These are phyloP conservation scores for Leonotis leonurus DNA, from an alignment of 257 asterid species.

Conservation along the genomic window DNA sequence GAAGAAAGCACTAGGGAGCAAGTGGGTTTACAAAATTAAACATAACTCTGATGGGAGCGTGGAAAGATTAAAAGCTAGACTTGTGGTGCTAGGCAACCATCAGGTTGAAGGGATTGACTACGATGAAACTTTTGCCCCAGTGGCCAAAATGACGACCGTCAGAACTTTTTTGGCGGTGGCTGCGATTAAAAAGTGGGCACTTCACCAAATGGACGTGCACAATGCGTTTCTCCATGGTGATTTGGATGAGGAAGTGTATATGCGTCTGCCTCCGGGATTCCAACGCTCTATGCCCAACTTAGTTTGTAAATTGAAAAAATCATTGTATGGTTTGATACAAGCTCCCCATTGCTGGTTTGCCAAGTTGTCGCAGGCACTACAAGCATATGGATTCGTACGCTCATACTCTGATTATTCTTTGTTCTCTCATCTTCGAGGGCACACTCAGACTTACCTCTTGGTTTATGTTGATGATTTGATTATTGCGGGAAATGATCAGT, in stretches of 20 bases:
- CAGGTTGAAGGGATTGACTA: background rate
- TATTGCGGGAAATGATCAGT: background rate
- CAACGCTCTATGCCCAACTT: too few relatives aligned
- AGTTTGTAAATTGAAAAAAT: background rate
- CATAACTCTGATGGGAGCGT: background rate
- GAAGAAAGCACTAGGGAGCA: background rate
- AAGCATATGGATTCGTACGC: background rate
- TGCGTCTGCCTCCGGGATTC: background rate
- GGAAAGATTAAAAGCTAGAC: background rate
- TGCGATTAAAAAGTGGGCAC: background rate
- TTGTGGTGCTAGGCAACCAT: background rate
- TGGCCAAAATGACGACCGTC: background rate
- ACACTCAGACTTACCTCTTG: background rate
- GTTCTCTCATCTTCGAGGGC: background rate
- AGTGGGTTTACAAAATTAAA: background rate
- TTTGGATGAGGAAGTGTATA: slow-evolving; percentile 4
- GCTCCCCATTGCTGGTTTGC: slow-evolving; percentile 10
- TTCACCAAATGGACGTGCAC: slow-evolving; percentile 17
- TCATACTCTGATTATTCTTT: slow-evolving; percentile 6
- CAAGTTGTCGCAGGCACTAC: background rate
- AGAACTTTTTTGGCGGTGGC: background rate
- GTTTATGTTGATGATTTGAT: slow-evolving; percentile 20
- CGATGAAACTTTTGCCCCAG: background rate
- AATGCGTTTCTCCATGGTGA: background rate
- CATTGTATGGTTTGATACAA: background rate